Evolutionary conservation across 805 yeast genomes (phyloP).

Genomic region (Cyberlindnera xylosilytica): DNA sequence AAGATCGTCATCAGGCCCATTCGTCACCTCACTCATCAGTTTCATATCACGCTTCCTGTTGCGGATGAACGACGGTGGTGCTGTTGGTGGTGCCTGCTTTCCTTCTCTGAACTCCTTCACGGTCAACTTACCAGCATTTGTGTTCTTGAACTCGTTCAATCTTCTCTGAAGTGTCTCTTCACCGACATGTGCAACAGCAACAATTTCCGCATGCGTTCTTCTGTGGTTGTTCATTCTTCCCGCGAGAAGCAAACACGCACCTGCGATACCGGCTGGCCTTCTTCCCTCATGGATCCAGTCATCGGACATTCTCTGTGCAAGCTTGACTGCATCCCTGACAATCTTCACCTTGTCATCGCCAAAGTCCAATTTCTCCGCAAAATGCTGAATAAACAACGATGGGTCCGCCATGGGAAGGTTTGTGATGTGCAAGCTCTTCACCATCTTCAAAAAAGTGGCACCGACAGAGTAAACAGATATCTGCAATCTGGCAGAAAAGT

Average conservation of each 20-base stretch:
- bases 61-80: conserved; percentile 80
- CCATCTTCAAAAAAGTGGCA: conserved; percentile 91
- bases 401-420: conserved; percentile 90
- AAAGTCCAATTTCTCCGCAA: conserved; percentile 82
- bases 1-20: conserved; percentile 5
- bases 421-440: conserved; percentile 76
- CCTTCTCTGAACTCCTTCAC: conserved; percentile 69
- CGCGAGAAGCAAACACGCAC: conserved; percentile 90
- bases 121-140: conserved; percentile 70
- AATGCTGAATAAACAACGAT: conserved; percentile 87
- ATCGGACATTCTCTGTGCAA: conserved; percentile 86
- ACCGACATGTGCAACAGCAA: conserved; percentile 92
- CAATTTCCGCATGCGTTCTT: conserved; percentile 89
- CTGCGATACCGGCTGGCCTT: conserved; percentile 98
- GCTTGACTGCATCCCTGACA: conserved; percentile 77
- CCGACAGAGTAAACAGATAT: conserved; percentile 94
- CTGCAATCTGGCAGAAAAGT: conserved; percentile 85
- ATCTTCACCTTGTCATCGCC: conserved; percentile 74
- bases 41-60: conserved; percentile 52
- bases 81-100: conserved; percentile 36
- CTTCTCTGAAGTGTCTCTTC: conserved; percentile 91
- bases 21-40: conserved; percentile 10
- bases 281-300: conserved; percentile 98
- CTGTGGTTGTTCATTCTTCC: conserved; percentile 96
- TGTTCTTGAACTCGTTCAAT: conserved; percentile 79